Conservation (phyloP, 192 early-diverging fungal species). For the Backusella psychrophila region DNA sequence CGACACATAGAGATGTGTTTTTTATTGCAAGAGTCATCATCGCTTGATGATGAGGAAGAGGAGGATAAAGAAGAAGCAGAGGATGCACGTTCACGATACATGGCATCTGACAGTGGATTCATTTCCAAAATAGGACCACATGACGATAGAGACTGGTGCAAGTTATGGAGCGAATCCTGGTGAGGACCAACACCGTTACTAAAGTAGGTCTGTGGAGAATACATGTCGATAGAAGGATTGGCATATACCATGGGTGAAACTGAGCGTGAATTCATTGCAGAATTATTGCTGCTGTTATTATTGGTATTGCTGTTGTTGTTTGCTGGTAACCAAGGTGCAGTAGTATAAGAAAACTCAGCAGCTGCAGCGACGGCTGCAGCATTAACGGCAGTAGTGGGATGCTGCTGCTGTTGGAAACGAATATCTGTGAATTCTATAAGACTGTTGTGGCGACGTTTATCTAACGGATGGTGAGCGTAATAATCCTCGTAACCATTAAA, state of each 20-base stretch:
- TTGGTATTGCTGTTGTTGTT: background rate
- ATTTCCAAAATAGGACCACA: background rate
- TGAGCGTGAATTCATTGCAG: background rate
- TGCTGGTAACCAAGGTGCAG: conserved; percentile 4
- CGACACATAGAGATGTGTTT: background rate
- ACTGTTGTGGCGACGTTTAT: conserved; percentile 16
- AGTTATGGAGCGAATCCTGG: background rate
- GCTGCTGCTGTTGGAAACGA: background rate
- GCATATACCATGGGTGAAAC: conserved; percentile 16
- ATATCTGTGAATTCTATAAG: conserved; percentile 10
- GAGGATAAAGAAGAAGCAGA: conserved; percentile 4
- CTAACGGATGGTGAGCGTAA: background rate
- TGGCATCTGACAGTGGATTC: background rate
- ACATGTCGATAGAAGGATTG: conserved; percentile 8
- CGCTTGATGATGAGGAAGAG: background rate
- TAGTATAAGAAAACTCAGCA: background rate
- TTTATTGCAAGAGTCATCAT: conserved; percentile 1
- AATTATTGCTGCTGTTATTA: background rate
- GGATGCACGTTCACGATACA: conserved; percentile 8
- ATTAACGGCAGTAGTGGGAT: background rate
- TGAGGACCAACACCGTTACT: background rate
- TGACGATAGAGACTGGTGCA: background rate
- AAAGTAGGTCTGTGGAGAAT: conserved; percentile 10
- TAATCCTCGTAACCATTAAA: conserved; percentile 16
- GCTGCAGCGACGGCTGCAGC: background rate